Evolutionary conservation across 2,329 filamentous ascomycete genomes (phyloP).

Genomic region (Tolypocladium tropicale): DNA sequence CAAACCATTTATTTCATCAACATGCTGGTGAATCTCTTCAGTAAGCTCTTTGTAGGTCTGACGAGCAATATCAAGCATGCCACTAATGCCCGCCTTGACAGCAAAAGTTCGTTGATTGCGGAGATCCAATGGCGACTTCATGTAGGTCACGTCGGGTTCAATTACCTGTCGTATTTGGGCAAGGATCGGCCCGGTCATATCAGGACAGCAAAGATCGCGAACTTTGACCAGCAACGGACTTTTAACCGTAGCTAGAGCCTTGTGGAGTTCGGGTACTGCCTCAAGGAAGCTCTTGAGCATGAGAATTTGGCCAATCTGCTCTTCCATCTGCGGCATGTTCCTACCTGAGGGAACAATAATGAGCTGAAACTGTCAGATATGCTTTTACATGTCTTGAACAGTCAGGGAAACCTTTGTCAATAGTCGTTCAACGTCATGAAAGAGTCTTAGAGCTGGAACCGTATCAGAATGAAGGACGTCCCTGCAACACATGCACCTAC

Average conservation of each 20-base stretch:
- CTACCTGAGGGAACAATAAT: constrained; percentile 62
- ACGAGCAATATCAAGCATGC: constrained; percentile 77
- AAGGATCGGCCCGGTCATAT: constrained; percentile 49
- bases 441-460: constrained; percentile 54
- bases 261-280: constrained; percentile 55
- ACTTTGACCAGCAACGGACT: constrained; percentile 58
- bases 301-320: constrained; percentile 77
- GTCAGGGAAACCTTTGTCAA: constrained; percentile 48
- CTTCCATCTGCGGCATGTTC: constrained; percentile 61
- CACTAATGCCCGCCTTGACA: constrained; percentile 74
- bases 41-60: constrained; percentile 86
- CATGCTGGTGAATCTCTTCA: constrained; percentile 62
- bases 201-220: constrained; percentile 56
- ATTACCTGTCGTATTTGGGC: constrained; percentile 58
- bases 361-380: constrained; percentile 36
- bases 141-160: constrained; percentile 72
- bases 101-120: constrained; percentile 87
- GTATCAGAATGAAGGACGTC: not conserved
- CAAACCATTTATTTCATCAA: constrained; percentile 56
- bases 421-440: constrained; percentile 70
- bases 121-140: constrained; percentile 70
- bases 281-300: constrained; percentile 75
- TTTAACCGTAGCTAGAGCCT: constrained; percentile 54
- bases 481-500: constrained; percentile 25
- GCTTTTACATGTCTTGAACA: no score